These are phyloP conservation scores for Penicillium brevicompactum DNA, from an alignment of 2,329 filamentous ascomycete species.

Conservation along the genomic window DNA sequence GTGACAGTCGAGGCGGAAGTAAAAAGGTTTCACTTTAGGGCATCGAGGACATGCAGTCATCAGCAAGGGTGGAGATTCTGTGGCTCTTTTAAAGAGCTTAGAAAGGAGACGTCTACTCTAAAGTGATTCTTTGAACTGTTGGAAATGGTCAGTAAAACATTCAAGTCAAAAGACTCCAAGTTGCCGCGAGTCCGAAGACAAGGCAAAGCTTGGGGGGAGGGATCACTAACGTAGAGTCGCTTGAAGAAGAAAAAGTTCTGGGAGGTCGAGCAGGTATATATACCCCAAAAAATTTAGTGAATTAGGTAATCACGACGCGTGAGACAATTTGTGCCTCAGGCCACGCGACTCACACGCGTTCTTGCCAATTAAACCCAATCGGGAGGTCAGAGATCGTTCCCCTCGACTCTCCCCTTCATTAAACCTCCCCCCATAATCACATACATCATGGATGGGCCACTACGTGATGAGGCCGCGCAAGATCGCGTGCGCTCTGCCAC, in stretches of 20 bases:
- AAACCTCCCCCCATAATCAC: slow-evolving; percentile 14
- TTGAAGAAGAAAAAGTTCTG: slow-evolving; percentile 12
- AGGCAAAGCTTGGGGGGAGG: neutral
- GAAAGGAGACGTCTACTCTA: slow-evolving; percentile 92
- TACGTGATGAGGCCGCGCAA: slow-evolving; percentile 80
- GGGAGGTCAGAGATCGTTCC: slow-evolving; percentile 20
- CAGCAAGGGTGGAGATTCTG: slow-evolving; percentile 91
- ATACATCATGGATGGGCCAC: slow-evolving; percentile 67
- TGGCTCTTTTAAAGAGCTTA: slow-evolving; percentile 91
- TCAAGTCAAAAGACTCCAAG: neutral
- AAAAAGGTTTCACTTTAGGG: slow-evolving; percentile 81
- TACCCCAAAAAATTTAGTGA: neutral
- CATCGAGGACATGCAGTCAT: slow-evolving; percentile 84
- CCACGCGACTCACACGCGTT: slow-evolving; percentile 26
- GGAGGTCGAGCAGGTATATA: slow-evolving; percentile 6
- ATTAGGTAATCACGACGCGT: slow-evolving; percentile 1
- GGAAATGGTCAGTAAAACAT: slow-evolving; percentile 22
- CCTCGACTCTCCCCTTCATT: slow-evolving; percentile 17
- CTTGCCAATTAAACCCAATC: slow-evolving; percentile 37
- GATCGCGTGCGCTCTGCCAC: slow-evolving; percentile 84
- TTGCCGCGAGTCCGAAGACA: neutral
- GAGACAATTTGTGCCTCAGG: neutral
- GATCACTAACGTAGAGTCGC: slow-evolving; percentile 13
- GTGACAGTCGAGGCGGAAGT: slow-evolving; percentile 47
- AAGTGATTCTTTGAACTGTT: slow-evolving; percentile 80